Evolutionary conservation across 257 asterid species (phyloP).

Genomic region (Scutellaria minor): DNA sequence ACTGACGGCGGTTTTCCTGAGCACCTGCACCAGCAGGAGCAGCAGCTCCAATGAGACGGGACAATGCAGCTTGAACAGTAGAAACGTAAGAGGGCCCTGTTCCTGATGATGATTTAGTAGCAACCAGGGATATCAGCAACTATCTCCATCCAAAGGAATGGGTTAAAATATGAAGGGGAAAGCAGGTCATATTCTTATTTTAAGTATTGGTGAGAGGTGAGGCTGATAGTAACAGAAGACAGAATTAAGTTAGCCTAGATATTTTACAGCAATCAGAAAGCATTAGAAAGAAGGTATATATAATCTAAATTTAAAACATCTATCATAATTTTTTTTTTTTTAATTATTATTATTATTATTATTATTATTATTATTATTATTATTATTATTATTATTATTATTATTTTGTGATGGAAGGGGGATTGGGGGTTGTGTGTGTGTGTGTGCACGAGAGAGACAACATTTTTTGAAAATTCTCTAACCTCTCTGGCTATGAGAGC

Average conservation of each 20-base stretch:
- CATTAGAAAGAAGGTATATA: background rate
- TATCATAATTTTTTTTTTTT: background rate
- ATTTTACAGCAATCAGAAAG: background rate
- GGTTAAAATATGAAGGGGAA: slow-evolving; percentile 4
- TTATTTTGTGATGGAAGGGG: background rate
- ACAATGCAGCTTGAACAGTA: slow-evolving; percentile 78
- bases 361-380: too few species aligned
- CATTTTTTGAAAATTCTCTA: slow-evolving; percentile 27
- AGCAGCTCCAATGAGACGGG: slow-evolving; percentile 87
- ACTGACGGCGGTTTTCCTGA: slow-evolving; percentile 92
- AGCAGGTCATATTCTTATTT: background rate
- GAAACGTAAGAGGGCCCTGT: slow-evolving; percentile 91
- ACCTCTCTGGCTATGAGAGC: slow-evolving; percentile 94
- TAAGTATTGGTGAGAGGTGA: background rate
- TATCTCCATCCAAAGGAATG: slow-evolving; percentile 11
- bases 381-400: too few species aligned
- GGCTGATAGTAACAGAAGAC: slow-evolving; percentile 11
- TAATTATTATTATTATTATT: too few species aligned
- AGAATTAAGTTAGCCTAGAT: slow-evolving; percentile 9
- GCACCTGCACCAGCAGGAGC: slow-evolving; percentile 89
- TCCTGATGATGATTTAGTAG: slow-evolving; percentile 46
- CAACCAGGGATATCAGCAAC: slow-evolving; percentile 24
- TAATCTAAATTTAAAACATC: slow-evolving; percentile 12
- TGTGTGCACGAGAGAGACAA: slow-evolving; percentile 5
- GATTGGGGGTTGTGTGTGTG: background rate